Evolutionary conservation across 2,329 filamentous ascomycete genomes (phyloP).

Genomic region (Xylariaceae sp.): DNA sequence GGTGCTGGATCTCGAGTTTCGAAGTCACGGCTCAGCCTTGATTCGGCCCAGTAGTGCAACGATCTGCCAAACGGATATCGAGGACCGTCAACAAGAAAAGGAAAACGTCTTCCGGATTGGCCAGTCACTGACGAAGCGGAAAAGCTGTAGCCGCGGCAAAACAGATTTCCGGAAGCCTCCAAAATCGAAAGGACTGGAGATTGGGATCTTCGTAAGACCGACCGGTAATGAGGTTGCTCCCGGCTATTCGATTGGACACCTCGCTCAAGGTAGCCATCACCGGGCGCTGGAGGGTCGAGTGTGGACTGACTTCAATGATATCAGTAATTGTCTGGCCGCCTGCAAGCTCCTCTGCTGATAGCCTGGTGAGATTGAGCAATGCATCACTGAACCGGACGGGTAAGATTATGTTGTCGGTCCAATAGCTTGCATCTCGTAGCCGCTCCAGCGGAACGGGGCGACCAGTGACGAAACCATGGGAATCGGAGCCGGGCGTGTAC

Average conservation of each 20-base stretch:
- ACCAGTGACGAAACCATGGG: conserved; percentile 21
- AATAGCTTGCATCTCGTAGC: conserved; percentile 17
- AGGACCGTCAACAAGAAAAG: conserved; percentile 27
- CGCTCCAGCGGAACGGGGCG: conserved; percentile 3
- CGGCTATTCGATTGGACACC: too few relatives aligned
- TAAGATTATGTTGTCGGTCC: conserved; percentile 28
- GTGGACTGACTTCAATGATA: conserved; percentile 25
- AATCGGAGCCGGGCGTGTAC: conserved; percentile 7
- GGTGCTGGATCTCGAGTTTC: conserved; percentile 20
- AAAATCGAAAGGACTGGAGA: too few relatives aligned
- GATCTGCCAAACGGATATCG: conserved; percentile 35
- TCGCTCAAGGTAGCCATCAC: conserved; percentile 19
- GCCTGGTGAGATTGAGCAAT: conserved; percentile 11
- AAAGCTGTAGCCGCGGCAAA: too few relatives aligned
- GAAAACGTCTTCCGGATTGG: too few relatives aligned
- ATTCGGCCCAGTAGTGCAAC: conserved; percentile 30
- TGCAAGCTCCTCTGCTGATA: conserved; percentile 15
- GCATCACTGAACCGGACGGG: conserved; percentile 28
- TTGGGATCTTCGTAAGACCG: too few relatives aligned
- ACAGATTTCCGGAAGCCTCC: too few relatives aligned
- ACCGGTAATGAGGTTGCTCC: too few relatives aligned
- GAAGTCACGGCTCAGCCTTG: conserved; percentile 23
- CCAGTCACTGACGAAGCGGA: too few relatives aligned
- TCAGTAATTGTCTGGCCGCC: conserved; percentile 15
- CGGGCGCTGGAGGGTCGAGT: conserved; percentile 21